Percentiles rank a stretch among this genome's conserved stretches.
phyloP scores from a whole-genome alignment of 1,139 yeast species.

The Hansenula lynferdii region DNA sequence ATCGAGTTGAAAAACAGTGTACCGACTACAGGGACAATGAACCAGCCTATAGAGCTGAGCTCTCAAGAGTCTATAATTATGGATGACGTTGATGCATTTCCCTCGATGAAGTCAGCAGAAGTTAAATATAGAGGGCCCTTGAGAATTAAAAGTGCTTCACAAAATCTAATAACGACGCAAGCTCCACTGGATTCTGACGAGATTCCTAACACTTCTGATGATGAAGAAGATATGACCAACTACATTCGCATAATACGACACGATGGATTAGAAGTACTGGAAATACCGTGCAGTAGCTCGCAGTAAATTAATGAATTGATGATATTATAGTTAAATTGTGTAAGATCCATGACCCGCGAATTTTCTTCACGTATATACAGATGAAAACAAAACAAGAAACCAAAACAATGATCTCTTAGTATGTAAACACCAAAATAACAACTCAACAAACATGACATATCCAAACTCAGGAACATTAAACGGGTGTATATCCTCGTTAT shows the following conservation, averaged over 20 bases:
- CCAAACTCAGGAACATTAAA: conserved; percentile 8
- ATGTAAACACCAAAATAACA: neutral
- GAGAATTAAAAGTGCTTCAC: neutral
- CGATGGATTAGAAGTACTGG: too few relatives aligned
- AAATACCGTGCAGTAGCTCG: neutral
- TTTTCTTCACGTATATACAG: too few relatives aligned
- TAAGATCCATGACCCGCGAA: too few relatives aligned
- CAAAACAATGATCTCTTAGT: neutral
- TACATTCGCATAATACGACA: neutral
- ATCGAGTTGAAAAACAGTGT: too few relatives aligned
- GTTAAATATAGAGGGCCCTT: neutral
- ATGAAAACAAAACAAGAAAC: neutral
- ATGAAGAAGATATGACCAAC: neutral
- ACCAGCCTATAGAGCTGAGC: neutral
- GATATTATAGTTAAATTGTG: too few relatives aligned
- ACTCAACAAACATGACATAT: conserved; percentile 4
- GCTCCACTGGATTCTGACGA: neutral
- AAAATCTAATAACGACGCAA: neutral
- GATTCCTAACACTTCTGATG: conserved; percentile 1
- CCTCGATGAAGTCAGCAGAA: neutral
- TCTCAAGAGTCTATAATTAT: neutral
- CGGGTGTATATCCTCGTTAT: conserved; percentile 18
- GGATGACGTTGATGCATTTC: neutral
- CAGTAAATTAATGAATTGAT: too few relatives aligned
- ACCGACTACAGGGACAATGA: neutral